These are phyloP conservation scores for Talaromyces verruculosus DNA, from an alignment of 2,329 filamentous ascomycete genomes.

Conservation along the genomic window DNA sequence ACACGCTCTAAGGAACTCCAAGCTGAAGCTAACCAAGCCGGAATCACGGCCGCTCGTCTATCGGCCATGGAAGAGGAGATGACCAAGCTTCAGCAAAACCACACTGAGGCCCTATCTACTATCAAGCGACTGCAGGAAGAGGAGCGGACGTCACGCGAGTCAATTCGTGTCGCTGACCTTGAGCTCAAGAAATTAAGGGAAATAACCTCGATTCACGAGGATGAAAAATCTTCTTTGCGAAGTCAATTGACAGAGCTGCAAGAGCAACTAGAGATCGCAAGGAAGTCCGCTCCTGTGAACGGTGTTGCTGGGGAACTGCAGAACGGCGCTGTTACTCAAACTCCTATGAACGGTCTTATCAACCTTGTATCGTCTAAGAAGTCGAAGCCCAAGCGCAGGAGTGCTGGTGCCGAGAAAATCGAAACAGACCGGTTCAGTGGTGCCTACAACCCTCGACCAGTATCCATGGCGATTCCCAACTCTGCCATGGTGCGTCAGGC, in stretches of 20 bases:
- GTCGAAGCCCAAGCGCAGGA: conserved; percentile 76
- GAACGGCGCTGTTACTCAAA: conserved; percentile 61
- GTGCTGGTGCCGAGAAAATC: conserved; percentile 80
- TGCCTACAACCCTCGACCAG: conserved; percentile 89
- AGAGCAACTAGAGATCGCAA: conserved; percentile 87
- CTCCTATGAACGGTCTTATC: conserved; percentile 75
- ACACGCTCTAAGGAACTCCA: conserved; percentile 90
- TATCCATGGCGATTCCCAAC: conserved; percentile 82
- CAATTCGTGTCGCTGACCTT: conserved; percentile 71
- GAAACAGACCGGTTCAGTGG: conserved; percentile 87
- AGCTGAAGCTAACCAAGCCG: conserved; percentile 94
- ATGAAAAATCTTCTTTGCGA: conserved; percentile 79
- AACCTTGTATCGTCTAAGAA: conserved; percentile 97
- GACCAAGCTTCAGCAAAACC: conserved; percentile 82
- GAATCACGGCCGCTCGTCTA: conserved; percentile 87
- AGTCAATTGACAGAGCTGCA: conserved; percentile 88
- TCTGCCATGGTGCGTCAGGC: conserved; percentile 61
- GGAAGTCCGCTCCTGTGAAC: conserved; percentile 72
- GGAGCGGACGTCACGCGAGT: conserved; percentile 80
- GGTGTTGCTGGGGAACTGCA: conserved; percentile 58
- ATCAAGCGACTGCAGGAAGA: conserved; percentile 95
- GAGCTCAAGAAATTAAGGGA: conserved; percentile 79
- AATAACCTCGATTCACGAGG: conserved; percentile 73
- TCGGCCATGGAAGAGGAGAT: conserved; percentile 94
- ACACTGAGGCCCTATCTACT: conserved; percentile 85